Percentiles rank a stretch among this genome's conserved stretches.
Conservation (phyloP, 2,329 filamentous ascomycete genomes). For the Pseudogymnoascus sp. region DNA sequence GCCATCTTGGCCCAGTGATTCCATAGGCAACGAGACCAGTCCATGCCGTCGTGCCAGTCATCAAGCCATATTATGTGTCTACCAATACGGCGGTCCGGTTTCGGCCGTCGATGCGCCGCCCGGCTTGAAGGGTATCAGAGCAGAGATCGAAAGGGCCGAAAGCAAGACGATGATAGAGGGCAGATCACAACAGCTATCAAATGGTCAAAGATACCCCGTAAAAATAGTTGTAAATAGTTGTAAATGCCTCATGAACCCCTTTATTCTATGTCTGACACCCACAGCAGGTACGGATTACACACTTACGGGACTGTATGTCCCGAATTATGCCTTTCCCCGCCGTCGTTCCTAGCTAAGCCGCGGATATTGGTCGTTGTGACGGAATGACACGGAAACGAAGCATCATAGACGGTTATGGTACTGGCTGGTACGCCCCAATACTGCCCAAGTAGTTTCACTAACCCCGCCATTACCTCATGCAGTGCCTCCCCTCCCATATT, state of each 20-base stretch:
- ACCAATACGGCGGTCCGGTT: neutral
- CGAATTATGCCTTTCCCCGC: neutral
- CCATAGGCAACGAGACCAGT: neutral
- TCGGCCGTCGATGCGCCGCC: neutral
- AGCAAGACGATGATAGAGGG: neutral
- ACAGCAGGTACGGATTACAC: neutral
- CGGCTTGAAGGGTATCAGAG: neutral
- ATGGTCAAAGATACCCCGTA: neutral
- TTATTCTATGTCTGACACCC: neutral
- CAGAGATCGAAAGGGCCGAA: neutral
- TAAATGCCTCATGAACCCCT: neutral
- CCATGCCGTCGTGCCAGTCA: neutral
- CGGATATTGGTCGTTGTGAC: constrained; percentile 3
- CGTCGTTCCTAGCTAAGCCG: constrained; percentile 1
- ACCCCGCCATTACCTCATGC: constrained; percentile 7
- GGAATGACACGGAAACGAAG: constrained; percentile 10
- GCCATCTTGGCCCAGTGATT: neutral
- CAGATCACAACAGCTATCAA: neutral
- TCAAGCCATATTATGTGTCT: neutral
- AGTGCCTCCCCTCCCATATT: neutral
- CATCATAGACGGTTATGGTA: constrained; percentile 5
- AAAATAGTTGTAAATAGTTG: neutral
- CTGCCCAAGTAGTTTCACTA: neutral
- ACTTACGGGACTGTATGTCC: neutral
- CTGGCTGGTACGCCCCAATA: neutral